phyloP scores from a whole-genome alignment of 352 stramenopile genomes.

The Plasmopara viticola region DNA sequence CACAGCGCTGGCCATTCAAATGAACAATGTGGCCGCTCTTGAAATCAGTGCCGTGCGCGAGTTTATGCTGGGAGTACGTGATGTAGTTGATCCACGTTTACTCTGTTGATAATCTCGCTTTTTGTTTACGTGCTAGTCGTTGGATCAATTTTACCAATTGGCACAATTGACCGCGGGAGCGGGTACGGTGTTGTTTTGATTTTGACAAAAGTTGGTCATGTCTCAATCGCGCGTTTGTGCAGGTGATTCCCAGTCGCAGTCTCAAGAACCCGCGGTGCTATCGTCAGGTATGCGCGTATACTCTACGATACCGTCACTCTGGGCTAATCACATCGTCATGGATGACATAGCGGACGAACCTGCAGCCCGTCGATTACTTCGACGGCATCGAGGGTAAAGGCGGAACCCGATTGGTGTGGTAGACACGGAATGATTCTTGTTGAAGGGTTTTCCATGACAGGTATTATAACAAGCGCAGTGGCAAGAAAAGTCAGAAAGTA shows the following conservation, averaged over 20 bases:
- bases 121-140: slow-evolving; percentile 31
- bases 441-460: no score
- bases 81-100: neutral
- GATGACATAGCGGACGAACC: slow-evolving; percentile 16
- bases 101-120: neutral
- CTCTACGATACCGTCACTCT: neutral
- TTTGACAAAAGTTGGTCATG: slow-evolving; percentile 1
- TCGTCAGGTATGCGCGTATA: slow-evolving; percentile 26
- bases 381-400: slow-evolving; percentile 37
- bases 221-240: neutral
- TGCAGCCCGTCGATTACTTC: slow-evolving; percentile 43
- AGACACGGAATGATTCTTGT: no score
- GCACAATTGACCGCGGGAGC: slow-evolving; percentile 45
- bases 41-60: slow-evolving; percentile 86
- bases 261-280: slow-evolving; percentile 31
- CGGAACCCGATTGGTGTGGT: no score
- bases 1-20: slow-evolving; percentile 73
- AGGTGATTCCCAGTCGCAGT: slow-evolving; percentile 23
- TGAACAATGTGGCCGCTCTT: slow-evolving; percentile 84
- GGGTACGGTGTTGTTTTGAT: slow-evolving; percentile 17
- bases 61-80: slow-evolving; percentile 76
- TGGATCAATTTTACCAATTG: slow-evolving; percentile 75
- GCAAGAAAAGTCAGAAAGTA: no score
- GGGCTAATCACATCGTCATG: neutral
- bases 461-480: no score